Conservation (phyloP, 2,329 filamentous ascomycete species). For the Phyllosticta citrichinensis region DNA sequence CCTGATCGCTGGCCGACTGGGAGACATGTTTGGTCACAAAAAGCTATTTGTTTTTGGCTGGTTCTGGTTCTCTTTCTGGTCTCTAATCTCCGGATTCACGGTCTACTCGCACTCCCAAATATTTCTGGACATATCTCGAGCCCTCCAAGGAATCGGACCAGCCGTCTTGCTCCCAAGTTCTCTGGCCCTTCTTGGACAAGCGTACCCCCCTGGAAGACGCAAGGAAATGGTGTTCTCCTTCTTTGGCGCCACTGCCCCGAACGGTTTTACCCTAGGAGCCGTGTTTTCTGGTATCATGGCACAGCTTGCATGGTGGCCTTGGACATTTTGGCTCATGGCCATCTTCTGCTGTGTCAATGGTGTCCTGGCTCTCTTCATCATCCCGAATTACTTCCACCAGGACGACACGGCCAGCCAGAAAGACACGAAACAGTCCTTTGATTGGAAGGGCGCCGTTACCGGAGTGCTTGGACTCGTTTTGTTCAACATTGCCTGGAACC, state of each 20-base stretch:
- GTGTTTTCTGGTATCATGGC: slow-evolving; percentile 32
- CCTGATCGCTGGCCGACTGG: slow-evolving; percentile 38
- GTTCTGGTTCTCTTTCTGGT: slow-evolving; percentile 41
- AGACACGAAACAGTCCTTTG: slow-evolving; percentile 25
- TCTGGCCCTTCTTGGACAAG: slow-evolving; percentile 50
- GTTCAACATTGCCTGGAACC: slow-evolving; percentile 59
- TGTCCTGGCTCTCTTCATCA: slow-evolving; percentile 27
- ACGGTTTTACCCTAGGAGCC: slow-evolving; percentile 32
- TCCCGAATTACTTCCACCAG: slow-evolving; percentile 22
- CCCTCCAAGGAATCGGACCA: slow-evolving; percentile 45
- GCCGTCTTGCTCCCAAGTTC: slow-evolving; percentile 55
- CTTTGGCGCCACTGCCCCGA: slow-evolving; percentile 41
- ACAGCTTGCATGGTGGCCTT: slow-evolving; percentile 42
- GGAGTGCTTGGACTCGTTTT: slow-evolving; percentile 49
- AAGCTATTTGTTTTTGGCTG: slow-evolving; percentile 40
- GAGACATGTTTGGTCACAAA: slow-evolving; percentile 43
- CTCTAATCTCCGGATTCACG: slow-evolving; percentile 34
- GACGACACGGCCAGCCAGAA: not conserved
- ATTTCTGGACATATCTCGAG: slow-evolving; percentile 26
- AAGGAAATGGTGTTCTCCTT: slow-evolving; percentile 52
- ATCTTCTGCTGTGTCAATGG: slow-evolving; percentile 31
- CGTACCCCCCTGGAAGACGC: slow-evolving; percentile 46
- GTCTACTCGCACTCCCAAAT: slow-evolving; percentile 30
- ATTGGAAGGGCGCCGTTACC: slow-evolving; percentile 35
- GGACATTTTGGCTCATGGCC: slow-evolving; percentile 38